Base-by-base conservation (phyloP, 768 basidiomycete genomes). In the Clitopilus passeckerianus region DNA sequence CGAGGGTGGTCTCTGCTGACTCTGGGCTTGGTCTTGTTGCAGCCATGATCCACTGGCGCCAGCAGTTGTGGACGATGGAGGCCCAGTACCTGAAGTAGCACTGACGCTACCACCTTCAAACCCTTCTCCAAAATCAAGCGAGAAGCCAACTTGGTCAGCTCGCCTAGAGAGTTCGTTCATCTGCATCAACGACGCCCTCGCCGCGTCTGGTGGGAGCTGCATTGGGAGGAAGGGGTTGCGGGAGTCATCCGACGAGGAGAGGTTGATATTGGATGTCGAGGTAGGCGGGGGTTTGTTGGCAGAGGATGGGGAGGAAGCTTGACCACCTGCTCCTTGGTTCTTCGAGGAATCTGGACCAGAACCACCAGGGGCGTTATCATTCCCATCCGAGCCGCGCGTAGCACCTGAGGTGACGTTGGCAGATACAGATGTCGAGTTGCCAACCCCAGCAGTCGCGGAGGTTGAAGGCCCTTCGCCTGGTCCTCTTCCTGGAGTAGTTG, bases 91-190 rank as follows among this genome's bases (percentile, higher is more conserved):
- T 6, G 53, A 14, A 23, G 53, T 58, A 27, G 34, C 61, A 35
- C 34, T 54, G 56, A 37, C 46, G 15, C 20, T 57, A 18, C 57
- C 59, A 35, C 59, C 27, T 30, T 30, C 57, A 18, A 61, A 57
- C 20, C 10, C 46, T 34, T 63, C 57, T 16, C 59, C 61, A 27
- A 33, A 53, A 33, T 66, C 60, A 54, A 66, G 64, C 41, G 63
- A 65, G 61, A 66, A 59, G 57, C 67, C 63, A 37, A 60, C 68
- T 55, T 56, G 66, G 54, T 80, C 78, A 4, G 84, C 87, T 24
- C 86, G 80, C 56, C 87, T 75, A 46, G 87, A 88, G 63, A 89
- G 81, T 67, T 91, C 90, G 71, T 86, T 90, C 85, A 92, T 88
- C 69, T 90, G 89, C 64, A 84, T 77, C 60, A 91, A 80, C 56